Percentiles rank a stretch among this genome's conserved stretches.
phyloP scores from a whole-genome alignment of 768 basidiomycete genomes.

The Daedaleopsis nitida region DNA sequence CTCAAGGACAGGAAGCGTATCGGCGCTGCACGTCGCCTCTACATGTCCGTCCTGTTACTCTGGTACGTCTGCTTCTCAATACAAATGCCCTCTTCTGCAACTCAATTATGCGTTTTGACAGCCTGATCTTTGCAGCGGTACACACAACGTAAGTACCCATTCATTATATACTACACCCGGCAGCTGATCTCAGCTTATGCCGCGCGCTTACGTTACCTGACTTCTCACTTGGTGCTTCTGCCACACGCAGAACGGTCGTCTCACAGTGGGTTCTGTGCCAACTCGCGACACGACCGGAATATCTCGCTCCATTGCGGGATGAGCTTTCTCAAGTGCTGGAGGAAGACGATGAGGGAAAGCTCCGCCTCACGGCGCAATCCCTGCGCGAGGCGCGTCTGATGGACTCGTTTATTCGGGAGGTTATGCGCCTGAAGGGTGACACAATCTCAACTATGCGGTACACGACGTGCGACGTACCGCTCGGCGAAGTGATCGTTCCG shows the following conservation, averaged over 20 bases:
- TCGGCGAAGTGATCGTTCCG: constrained; percentile 33
- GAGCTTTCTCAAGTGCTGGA: constrained; percentile 30
- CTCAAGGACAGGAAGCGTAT: constrained; percentile 12
- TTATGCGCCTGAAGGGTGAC: constrained; percentile 40
- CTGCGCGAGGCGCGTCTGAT: constrained; percentile 31
- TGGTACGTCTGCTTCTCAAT: constrained; percentile 21
- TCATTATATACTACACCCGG: background rate
- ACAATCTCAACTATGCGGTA: constrained; percentile 32
- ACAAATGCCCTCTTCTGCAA: background rate
- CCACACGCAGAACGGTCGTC: constrained; percentile 31
- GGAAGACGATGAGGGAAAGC: constrained; percentile 24
- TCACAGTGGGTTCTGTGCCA: constrained; percentile 38
- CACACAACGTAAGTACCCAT: constrained; percentile 34
- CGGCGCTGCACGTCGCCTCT: constrained; percentile 20
- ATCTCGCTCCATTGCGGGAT: constrained; percentile 30
- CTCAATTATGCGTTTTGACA: constrained; percentile 10
- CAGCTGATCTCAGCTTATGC: background rate
- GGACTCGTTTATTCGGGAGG: constrained; percentile 40
- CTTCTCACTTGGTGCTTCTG: background rate
- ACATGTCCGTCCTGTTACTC: constrained; percentile 31
- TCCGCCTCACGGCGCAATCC: constrained; percentile 30
- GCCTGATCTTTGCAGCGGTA: constrained; percentile 39
- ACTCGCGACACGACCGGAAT: constrained; percentile 32
- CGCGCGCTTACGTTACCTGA: background rate
- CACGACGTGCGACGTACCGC: constrained; percentile 30